A percentile compares a stretch with the other conserved stretches of the same genome.
phyloP scores from a whole-genome alignment of 306 rosid genomes.

The Delonix regia region DNA sequence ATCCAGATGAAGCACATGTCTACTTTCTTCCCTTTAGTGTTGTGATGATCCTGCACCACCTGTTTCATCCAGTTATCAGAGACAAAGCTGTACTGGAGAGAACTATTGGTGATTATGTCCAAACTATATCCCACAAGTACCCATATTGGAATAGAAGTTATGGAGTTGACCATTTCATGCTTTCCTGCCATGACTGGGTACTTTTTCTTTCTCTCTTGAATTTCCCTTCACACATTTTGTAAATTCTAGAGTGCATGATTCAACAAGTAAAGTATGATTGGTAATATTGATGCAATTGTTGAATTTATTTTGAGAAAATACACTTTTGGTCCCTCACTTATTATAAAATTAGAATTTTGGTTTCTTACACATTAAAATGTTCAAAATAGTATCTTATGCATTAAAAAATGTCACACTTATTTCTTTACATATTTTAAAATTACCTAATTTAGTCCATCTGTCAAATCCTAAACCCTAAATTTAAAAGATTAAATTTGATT shows the following conservation, averaged over 20 bases:
- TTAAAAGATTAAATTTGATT: too few species aligned
- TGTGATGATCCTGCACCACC: slow-evolving; percentile 55
- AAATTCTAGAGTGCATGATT: not conserved
- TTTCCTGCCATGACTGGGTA: slow-evolving; percentile 77
- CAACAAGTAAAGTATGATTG: too few species aligned
- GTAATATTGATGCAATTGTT: too few species aligned
- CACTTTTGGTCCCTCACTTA: too few species aligned
- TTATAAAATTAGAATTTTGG: too few species aligned
- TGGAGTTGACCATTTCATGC: slow-evolving; percentile 77
- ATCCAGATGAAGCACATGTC: slow-evolving; percentile 61
- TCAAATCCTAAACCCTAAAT: too few species aligned
- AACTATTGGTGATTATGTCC: slow-evolving; percentile 63
- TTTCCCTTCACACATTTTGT: not conserved
- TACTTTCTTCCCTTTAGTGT: slow-evolving; percentile 72
- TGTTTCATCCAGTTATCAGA: slow-evolving; percentile 58
- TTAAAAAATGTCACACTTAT: too few species aligned
- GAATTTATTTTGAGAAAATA: too few species aligned
- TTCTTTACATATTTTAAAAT: too few species aligned
- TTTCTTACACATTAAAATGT: too few species aligned
- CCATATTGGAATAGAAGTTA: slow-evolving; percentile 64
- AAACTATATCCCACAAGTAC: slow-evolving; percentile 52
- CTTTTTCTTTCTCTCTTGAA: not conserved
- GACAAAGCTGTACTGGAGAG: slow-evolving; percentile 63
- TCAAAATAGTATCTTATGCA: too few species aligned
- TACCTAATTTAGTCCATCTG: too few species aligned